Evolutionary conservation across 1,139 yeast genomes (phyloP).

Genomic region (Torulaspora pretoriensis): DNA sequence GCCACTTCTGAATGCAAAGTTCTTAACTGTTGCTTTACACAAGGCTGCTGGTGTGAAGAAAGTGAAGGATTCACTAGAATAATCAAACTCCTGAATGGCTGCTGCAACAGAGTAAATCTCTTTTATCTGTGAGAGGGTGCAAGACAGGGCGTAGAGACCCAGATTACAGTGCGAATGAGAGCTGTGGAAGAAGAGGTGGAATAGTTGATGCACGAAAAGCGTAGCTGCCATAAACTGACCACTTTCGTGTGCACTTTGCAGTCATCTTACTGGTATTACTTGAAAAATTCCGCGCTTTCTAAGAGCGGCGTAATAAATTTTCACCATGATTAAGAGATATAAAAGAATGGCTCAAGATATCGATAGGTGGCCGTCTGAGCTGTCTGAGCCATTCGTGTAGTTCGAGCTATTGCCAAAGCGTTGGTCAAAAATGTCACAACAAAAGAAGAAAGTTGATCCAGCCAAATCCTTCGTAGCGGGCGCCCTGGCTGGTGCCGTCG

Average conservation of each 20-base stretch:
- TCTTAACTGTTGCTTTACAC: too few relatives aligned
- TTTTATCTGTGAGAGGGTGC: background rate
- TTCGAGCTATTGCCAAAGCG: background rate
- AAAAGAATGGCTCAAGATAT: background rate
- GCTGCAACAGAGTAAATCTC: too few relatives aligned
- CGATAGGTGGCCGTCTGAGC: background rate
- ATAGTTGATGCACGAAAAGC: background rate
- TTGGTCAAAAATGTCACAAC: constrained; percentile 6
- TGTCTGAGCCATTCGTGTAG: too few relatives aligned
- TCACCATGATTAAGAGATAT: background rate
- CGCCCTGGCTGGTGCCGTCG: constrained; percentile 91
- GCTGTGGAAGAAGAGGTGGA: background rate
- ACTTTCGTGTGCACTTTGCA: constrained; percentile 2
- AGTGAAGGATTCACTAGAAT: too few relatives aligned
- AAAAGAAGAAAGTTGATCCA: constrained; percentile 45
- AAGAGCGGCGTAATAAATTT: constrained; percentile 3
- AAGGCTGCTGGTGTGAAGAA: too few relatives aligned
- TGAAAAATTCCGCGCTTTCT: constrained; percentile 9
- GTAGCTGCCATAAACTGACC: background rate
- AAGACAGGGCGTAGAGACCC: background rate
- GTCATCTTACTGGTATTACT: background rate
- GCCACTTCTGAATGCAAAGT: background rate
- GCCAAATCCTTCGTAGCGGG: constrained; percentile 84
- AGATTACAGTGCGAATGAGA: background rate
- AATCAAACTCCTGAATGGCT: too few relatives aligned